Base-by-base conservation (phyloP, 2,329 filamentous ascomycete genomes). In the Diatrype stigma region DNA sequence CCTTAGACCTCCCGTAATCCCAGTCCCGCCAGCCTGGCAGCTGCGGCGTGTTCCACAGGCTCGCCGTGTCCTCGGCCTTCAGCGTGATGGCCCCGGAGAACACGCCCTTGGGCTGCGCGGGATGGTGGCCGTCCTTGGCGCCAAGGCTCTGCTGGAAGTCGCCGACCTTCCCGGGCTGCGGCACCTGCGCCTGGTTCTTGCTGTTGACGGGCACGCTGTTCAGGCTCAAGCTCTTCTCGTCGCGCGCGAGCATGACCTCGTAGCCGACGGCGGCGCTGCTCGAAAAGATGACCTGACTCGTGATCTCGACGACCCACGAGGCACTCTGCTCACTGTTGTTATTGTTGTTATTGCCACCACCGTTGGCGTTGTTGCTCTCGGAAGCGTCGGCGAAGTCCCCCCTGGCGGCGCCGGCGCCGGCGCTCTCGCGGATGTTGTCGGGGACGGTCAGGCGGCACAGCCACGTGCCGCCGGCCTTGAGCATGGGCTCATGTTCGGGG, bases 251-350 rank as follows among this genome's bases (percentile, higher is more conserved):
- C 34, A 96, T 71, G 22, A 99, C 69, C 67, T 99, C 94, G 67
- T 90, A 99, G 58, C 87, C 84, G 3, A 97, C 93, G 12, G 86
- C 86, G 1, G 92, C 94, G 30, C 89, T 91, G 26, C 82, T 85
- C 2, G 94, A 97, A 68, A 99, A 99, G 45, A 99, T 84, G 55
- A 97, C 89, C 70, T 99, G 94, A 16, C 90, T 96, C 35, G 90
- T 77, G 42, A 99, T 82, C 71, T 99, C 94, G 44, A 99, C 82
- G 49, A 96, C 77, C 94, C 94, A 99, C 21, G 57, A 67, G 19
- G 63, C 65, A 48, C 58, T 61, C n/a, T 54, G 3, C n/a, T n/a
- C n/a, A n/a, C n/a, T n/a, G n/a, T n/a, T n/a, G n/a, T n/a, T n/a
- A n/a, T n/a, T n/a, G n/a, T n/a, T n/a, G n/a, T n/a, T n/a, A n/a